Percentiles rank a stretch among this genome's conserved stretches.
Evolutionary conservation across 2,329 filamentous ascomycete genomes (phyloP).

Genomic region (Polychaeton citri): DNA sequence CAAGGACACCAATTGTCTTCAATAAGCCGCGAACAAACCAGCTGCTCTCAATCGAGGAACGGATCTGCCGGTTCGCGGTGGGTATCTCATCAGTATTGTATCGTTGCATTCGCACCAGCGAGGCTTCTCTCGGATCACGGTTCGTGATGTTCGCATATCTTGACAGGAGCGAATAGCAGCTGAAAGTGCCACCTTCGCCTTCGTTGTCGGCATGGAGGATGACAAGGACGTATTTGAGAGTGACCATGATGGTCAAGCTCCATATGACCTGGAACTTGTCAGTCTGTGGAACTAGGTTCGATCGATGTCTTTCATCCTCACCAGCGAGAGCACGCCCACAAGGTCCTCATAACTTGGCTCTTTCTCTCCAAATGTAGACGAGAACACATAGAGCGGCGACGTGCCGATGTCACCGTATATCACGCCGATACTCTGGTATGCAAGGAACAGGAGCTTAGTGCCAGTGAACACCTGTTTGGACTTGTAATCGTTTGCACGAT

Average conservation of each 20-base stretch:
- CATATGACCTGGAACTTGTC: slow-evolving; percentile 44
- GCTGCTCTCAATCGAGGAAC: slow-evolving; percentile 46
- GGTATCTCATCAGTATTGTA: slow-evolving; percentile 44
- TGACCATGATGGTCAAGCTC: slow-evolving; percentile 56
- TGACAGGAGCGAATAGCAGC: slow-evolving; percentile 50
- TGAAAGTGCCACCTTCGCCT: slow-evolving; percentile 58
- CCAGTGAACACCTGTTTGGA: slow-evolving; percentile 20
- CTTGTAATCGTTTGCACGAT: slow-evolving; percentile 13
- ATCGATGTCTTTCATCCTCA: not conserved
- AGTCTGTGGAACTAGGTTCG: not conserved
- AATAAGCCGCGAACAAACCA: slow-evolving; percentile 38
- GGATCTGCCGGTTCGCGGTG: slow-evolving; percentile 37
- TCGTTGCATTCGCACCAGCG: slow-evolving; percentile 46
- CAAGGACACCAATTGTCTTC: slow-evolving; percentile 50
- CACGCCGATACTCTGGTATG: slow-evolving; percentile 52
- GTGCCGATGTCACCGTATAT: slow-evolving; percentile 59
- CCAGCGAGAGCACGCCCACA: slow-evolving; percentile 45
- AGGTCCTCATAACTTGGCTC: slow-evolving; percentile 45
- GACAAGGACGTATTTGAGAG: slow-evolving; percentile 54
- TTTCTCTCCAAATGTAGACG: slow-evolving; percentile 45
- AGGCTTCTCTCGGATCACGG: slow-evolving; percentile 43
- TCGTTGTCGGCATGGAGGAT: slow-evolving; percentile 56
- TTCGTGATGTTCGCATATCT: slow-evolving; percentile 48
- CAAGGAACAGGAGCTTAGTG: slow-evolving; percentile 31
- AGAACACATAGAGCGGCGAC: slow-evolving; percentile 57